Evolutionary conservation across 2,329 filamentous ascomycete genomes (phyloP).

Genomic region (Samsoniella hepiali): DNA sequence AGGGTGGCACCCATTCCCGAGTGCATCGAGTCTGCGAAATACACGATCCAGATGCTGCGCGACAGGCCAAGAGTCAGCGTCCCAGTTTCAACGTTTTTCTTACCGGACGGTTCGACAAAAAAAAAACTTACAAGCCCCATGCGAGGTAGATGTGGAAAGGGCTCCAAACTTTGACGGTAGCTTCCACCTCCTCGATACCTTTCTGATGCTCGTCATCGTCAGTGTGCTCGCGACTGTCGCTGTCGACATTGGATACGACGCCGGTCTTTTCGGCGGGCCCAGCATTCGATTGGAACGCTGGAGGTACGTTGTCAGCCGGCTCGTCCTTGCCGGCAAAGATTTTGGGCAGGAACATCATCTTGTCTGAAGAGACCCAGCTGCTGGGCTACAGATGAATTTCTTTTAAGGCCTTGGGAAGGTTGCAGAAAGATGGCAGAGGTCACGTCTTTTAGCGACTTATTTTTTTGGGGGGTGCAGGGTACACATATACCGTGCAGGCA

Average conservation of each 20-base stretch:
- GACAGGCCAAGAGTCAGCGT: background rate
- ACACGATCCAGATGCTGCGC: constrained; percentile 40
- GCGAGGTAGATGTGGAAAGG: constrained; percentile 3
- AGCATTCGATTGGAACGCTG: background rate
- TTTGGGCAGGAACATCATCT: constrained; percentile 5
- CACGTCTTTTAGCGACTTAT: background rate
- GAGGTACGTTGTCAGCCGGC: background rate
- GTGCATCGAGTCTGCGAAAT: constrained; percentile 30
- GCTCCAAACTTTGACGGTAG: constrained; percentile 4
- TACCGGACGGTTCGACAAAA: too few species aligned
- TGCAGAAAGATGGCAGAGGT: background rate
- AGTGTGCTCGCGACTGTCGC: background rate
- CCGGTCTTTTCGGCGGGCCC: background rate
- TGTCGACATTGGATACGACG: background rate
- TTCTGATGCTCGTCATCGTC: constrained; percentile 9
- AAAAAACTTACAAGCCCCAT: constrained; percentile 7
- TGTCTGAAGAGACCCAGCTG: background rate
- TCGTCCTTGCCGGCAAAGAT: background rate
- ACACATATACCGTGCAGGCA: background rate
- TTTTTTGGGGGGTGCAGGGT: background rate
- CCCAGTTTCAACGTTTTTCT: background rate
- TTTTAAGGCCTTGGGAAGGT: background rate
- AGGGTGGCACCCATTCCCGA: constrained; percentile 35
- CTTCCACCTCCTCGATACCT: background rate
- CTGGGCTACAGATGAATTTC: background rate